Evolutionary conservation across 495 filamentous ascomycete genomes (phyloP).

Genomic region (Cercophora scortea): DNA sequence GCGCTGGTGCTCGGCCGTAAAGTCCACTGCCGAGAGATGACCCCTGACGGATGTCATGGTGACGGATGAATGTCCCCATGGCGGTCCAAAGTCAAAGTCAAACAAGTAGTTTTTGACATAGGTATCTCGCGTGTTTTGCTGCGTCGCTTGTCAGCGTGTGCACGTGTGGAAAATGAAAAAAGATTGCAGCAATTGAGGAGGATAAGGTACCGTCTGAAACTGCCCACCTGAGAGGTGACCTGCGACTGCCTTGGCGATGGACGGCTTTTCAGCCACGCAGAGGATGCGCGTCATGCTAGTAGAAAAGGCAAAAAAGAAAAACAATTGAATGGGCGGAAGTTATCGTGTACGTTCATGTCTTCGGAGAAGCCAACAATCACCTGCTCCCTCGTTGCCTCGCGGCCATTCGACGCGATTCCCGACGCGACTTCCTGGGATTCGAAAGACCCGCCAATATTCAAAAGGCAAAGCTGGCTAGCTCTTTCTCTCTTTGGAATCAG

Average conservation of each 20-base stretch:
- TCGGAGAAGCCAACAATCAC: not conserved
- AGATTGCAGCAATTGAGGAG: not conserved
- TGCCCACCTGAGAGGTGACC: slow-evolving; percentile 74
- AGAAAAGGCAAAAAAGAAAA: not conserved
- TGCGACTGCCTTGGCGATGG: slow-evolving; percentile 90
- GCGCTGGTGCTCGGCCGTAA: slow-evolving; percentile 56
- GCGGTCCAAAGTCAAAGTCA: slow-evolving; percentile 70
- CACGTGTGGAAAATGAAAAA: not conserved
- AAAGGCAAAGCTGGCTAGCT: too few relatives aligned
- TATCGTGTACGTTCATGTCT: not conserved
- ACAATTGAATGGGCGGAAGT: not conserved
- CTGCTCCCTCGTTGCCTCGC: too few relatives aligned
- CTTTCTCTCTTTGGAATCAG: too few relatives aligned
- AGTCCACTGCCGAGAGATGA: slow-evolving; percentile 70
- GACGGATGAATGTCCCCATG: slow-evolving; percentile 76
- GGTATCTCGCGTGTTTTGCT: slow-evolving; percentile 51
- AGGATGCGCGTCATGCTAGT: slow-evolving; percentile 50
- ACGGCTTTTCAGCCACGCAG: slow-evolving; percentile 95
- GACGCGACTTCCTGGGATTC: too few relatives aligned
- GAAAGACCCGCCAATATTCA: too few relatives aligned
- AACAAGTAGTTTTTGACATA: slow-evolving; percentile 96
- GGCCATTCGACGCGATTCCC: too few relatives aligned
- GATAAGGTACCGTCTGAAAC: slow-evolving; percentile 56
- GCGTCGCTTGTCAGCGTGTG: not conserved
- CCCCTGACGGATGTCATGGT: slow-evolving; percentile 90